phyloP scores from a whole-genome alignment of 352 stramenopile species.

The Phytophthora pistaciae region DNA sequence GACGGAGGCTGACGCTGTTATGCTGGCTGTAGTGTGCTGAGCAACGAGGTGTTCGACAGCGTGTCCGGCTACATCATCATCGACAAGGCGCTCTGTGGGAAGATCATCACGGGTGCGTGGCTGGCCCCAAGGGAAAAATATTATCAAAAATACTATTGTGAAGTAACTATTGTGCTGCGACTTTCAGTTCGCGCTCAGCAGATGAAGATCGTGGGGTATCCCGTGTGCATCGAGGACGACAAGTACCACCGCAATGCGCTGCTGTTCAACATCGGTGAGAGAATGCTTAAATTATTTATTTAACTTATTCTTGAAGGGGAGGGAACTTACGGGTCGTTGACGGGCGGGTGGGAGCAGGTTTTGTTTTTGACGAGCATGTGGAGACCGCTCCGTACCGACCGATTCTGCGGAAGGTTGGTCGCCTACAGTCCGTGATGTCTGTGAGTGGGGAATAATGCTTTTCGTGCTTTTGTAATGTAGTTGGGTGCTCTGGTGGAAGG shows the following conservation, averaged over 20 bases:
- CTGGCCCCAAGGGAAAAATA: background rate
- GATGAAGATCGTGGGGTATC: conserved; percentile 90
- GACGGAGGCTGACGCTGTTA: background rate
- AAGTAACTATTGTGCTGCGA: conserved; percentile 1
- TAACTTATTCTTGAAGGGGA: background rate
- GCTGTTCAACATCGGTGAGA: conserved; percentile 86
- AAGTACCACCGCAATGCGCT: conserved; percentile 92
- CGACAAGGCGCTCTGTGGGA: conserved; percentile 87
- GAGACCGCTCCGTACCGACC: conserved; percentile 83
- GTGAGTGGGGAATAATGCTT: conserved; percentile 1
- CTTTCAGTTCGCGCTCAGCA: conserved; percentile 71
- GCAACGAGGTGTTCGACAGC: conserved; percentile 86
- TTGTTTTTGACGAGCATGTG: conserved; percentile 85
- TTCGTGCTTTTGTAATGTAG: conserved; percentile 16
- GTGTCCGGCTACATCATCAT: conserved; percentile 92
- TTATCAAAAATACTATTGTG: background rate
- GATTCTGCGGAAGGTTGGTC: conserved; percentile 78
- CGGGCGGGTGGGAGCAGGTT: conserved; percentile 39
- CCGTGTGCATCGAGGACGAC: conserved; percentile 90
- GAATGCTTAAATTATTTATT: background rate
- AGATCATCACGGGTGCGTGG: conserved; percentile 78
- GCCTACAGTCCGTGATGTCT: background rate
- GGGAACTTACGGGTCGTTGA: background rate
- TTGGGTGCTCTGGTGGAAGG: conserved; percentile 83
- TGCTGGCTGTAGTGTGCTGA: conserved; percentile 65